Percentiles rank a stretch among this genome's conserved stretches.
Conservation (phyloP, 139 green algal species). For the Picochlorum sp. region DNA sequence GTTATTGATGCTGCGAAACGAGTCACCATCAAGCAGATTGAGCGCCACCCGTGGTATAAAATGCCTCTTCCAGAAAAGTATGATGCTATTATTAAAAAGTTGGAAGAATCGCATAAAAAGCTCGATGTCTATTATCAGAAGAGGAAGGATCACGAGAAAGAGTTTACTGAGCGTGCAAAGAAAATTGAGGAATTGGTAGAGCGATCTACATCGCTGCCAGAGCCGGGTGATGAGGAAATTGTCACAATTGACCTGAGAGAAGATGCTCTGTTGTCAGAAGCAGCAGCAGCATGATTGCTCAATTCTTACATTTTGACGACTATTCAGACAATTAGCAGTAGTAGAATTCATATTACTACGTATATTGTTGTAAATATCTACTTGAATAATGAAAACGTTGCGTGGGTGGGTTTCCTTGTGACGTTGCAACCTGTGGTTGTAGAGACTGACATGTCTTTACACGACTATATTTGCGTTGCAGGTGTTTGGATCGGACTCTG, state of each 20-base stretch:
- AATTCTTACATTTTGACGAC: too few relatives aligned
- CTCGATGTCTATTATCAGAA: conserved; percentile 11
- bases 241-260: background rate
- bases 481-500: too few relatives aligned
- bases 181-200: conserved; percentile 32
- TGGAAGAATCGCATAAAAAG: conserved; percentile 7
- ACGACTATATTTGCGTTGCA: too few relatives aligned
- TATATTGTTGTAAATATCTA: too few relatives aligned
- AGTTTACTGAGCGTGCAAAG: conserved; percentile 14
- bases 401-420: too few relatives aligned
- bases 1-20: conserved; percentile 57
- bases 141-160: conserved; percentile 14
- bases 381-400: too few relatives aligned
- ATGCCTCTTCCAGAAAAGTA: conserved; percentile 22
- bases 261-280: background rate
- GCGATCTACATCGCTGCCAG: conserved; percentile 13
- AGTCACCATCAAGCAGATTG: conserved; percentile 55
- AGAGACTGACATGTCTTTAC: too few relatives aligned
- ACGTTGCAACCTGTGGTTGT: too few relatives aligned
- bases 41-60: conserved; percentile 55
- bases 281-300: background rate
- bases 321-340: too few relatives aligned
- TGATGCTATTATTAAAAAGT: conserved; percentile 13
- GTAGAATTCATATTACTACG: too few relatives aligned
- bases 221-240: background rate